Percentiles rank a stretch among this genome's conserved stretches.
Conservation (phyloP, 2,329 filamentous ascomycete genomes). For the Scleromitrula shiraiana region DNA sequence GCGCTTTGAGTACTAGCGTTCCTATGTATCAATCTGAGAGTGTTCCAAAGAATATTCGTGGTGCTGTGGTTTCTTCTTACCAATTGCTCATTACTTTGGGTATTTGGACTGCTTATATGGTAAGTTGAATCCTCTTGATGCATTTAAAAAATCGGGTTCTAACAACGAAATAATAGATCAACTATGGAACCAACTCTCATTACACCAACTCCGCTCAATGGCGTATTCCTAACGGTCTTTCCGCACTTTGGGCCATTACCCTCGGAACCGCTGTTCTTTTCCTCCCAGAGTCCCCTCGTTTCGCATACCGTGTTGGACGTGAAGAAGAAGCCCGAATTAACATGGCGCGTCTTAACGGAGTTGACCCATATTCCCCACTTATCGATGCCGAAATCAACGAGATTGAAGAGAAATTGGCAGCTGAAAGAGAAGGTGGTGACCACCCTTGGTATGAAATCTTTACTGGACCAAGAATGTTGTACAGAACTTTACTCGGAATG, state of each 20-base stretch:
- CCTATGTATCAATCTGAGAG: constrained; percentile 64
- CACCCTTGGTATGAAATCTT: constrained; percentile 50
- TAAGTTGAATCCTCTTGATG: constrained; percentile 21
- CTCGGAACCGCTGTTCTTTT: constrained; percentile 43
- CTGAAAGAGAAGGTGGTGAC: constrained; percentile 34
- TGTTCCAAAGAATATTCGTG: constrained; percentile 55
- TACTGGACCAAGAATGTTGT: constrained; percentile 57
- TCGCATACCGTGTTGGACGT: constrained; percentile 39
- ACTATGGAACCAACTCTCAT: constrained; percentile 48
- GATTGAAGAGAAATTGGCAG: constrained; percentile 43
- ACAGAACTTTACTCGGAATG: constrained; percentile 56
- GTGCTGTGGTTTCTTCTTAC: constrained; percentile 55
- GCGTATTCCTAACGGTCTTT: constrained; percentile 54
- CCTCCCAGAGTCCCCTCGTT: constrained; percentile 48
- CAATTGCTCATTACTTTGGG: constrained; percentile 64
- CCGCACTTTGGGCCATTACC: constrained; percentile 46
- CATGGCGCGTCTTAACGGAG: constrained; percentile 37
- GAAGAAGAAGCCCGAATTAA: constrained; percentile 40
- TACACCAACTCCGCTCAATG: constrained; percentile 44
- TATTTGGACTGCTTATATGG: constrained; percentile 50
- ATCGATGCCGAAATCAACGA: constrained; percentile 44
- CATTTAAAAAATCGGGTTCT: constrained; percentile 20
- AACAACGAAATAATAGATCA: constrained; percentile 37
- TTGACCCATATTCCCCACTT: constrained; percentile 32
- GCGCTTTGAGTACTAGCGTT: constrained; percentile 54